Evolutionary conservation across 768 basidiomycete species (phyloP), one percentile per base, ranked within the genome.

Genomic region (Tricholoma sp.): DNA sequence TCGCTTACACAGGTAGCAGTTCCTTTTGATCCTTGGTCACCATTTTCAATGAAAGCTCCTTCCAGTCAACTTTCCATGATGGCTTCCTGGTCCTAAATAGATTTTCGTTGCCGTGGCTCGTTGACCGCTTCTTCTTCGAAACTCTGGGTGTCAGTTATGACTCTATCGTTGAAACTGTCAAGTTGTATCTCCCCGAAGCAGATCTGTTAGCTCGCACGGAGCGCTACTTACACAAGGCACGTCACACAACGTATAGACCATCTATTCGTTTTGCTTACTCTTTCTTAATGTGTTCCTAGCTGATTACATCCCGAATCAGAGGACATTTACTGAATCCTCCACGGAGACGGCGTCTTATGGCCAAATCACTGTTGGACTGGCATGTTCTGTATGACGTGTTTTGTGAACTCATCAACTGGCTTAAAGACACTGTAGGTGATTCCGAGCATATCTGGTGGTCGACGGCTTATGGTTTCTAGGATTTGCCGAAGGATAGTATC

Each of bases 251-350:
- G 47, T 47, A 34, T 36, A 29, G 49, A 24, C 44, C 5, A 29
- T 28, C 50, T 56, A 49, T 50, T 41, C 34, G 33, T 52, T 37
- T 37, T 45, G 42, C 57, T 59, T 20, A 62, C 57, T 11, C 52
- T 32, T 20, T 39, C 33, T 34, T 36, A 10, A 31, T 47, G 24
- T 55, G 31, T 15, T 42, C n/a, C 34, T 63, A 91, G 89, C 72
- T 85, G 39, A 70, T 88, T 18, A 75, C 80, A 1, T 78, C 78
- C 9, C 80, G 86, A 55, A 71, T 86, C 53, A 79, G 79, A 65
- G 82, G 81, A 0, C 72, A 78, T 37, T 91, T 86, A 82, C 77
- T 73, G 52, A 92, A 91, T 62, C 85, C 84, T 7, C 76, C 87
- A 1, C 76, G 90, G 47, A 77, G 84, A 52, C 76, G 89, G 42